Conservation (phyloP, 139 green algal genomes). For the Picochlorum sp. region DNA sequence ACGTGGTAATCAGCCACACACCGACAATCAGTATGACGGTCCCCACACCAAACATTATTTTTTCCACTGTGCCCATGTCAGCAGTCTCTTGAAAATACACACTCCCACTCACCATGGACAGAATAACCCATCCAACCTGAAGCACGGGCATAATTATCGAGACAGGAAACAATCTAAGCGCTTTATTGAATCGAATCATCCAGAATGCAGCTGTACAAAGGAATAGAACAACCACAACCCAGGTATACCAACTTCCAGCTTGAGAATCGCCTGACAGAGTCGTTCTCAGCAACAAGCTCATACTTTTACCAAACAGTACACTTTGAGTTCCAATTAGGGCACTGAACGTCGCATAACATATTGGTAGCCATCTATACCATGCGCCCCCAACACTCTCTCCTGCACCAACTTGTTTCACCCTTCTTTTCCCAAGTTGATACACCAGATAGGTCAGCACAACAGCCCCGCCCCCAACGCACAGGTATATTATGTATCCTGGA, state of each 20-base stretch:
- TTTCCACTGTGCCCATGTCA: background rate
- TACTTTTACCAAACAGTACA: slow-evolving; percentile 74
- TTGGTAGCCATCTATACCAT: slow-evolving; percentile 50
- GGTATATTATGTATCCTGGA: slow-evolving; percentile 54
- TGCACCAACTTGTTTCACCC: too few species aligned
- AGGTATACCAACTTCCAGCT: slow-evolving; percentile 73
- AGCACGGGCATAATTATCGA: slow-evolving; percentile 79
- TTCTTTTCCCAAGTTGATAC: background rate
- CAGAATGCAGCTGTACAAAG: slow-evolving; percentile 61
- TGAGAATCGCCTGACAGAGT: slow-evolving; percentile 57
- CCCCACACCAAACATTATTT: slow-evolving; percentile 60
- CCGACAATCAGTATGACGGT: slow-evolving; percentile 27
- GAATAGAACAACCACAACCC: slow-evolving; percentile 55
- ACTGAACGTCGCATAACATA: slow-evolving; percentile 64
- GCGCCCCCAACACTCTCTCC: too few species aligned
- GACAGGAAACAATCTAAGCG: slow-evolving; percentile 64
- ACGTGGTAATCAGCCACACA: slow-evolving; percentile 12
- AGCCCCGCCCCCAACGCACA: slow-evolving; percentile 8
- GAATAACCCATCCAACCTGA: slow-evolving; percentile 79
- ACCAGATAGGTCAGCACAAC: background rate
- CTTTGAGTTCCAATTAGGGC: slow-evolving; percentile 71
- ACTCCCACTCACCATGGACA: slow-evolving; percentile 62
- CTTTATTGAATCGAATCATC: slow-evolving; percentile 71
- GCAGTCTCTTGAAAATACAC: slow-evolving; percentile 50
- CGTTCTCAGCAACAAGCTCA: slow-evolving; percentile 67